Base-by-base conservation (phyloP, 768 basidiomycete species). In the Polyporus arcularius region DNA sequence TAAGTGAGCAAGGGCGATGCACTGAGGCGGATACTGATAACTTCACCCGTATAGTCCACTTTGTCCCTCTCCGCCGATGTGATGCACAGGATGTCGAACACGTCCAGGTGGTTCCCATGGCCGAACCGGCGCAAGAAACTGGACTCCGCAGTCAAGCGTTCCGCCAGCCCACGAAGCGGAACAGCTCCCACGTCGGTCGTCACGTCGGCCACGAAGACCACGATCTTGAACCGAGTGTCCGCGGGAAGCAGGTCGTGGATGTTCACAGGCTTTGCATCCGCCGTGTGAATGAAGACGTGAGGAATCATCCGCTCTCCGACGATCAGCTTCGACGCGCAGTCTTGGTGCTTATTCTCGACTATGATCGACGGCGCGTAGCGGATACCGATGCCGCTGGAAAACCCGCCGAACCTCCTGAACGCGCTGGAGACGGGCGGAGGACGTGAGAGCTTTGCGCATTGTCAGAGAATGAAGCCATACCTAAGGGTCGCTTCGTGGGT, bases 241-340 rank as follows among this genome's bases (percentile, higher is more conserved):
- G 80, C 72, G 1, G 76, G 77, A 41, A 82, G 70, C 15, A 81
- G 70, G 62, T 84, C 84, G 49, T 83, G 84, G 12, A 85, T 67
- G 60, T 85, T 78, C 62, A 68, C 71, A 16, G 81, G 77, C 16
- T 74, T 72, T 15, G 74, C 75, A 52, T 84, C 83, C 16, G 80
- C 80, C 0, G 73, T 76, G 16, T 81, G 72, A 28, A 85, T 68
- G 55, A 83, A 76, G 28, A 72, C 70, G 60, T 81, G 79, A 4
- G 82, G 81, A 3, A 74, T 71, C 60, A 83, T 74, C 38, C 82
- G 81, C 74, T 81, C 70, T 7, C 84, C 84, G 32, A 83, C 71
- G 45, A 74, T 68, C 15, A 85, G 70, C 48, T 75, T 72, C 5
- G 70, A 51, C 3, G 81, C 80, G 54, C 70, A 59, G 4, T 68